Evolutionary conservation across 2,329 filamentous ascomycete species (phyloP).

Genomic region (Aspergillus sergii): DNA sequence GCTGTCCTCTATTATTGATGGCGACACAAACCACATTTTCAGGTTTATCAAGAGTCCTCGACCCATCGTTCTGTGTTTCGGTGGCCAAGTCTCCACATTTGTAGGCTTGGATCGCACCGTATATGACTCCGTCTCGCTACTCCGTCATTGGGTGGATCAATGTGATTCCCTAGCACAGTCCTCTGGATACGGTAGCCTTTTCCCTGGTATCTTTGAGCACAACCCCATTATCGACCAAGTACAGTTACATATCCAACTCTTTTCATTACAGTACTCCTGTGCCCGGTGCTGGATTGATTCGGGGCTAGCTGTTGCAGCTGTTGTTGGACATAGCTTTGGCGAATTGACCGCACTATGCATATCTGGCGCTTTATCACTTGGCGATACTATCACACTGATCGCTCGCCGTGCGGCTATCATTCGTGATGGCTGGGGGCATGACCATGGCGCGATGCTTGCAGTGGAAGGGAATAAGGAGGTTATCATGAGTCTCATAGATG

Average conservation of each 20-base stretch:
- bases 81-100: slow-evolving; percentile 38
- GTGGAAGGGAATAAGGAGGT: slow-evolving; percentile 31
- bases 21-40: slow-evolving; percentile 4
- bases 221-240: slow-evolving; percentile 13
- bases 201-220: slow-evolving; percentile 31
- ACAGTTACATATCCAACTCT: slow-evolving; percentile 40
- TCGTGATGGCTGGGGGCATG: slow-evolving; percentile 32
- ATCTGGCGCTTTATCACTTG: slow-evolving; percentile 31
- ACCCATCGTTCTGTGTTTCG: slow-evolving; percentile 40
- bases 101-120: slow-evolving; percentile 27
- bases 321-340: slow-evolving; percentile 45
- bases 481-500: slow-evolving; percentile 3
- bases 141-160: slow-evolving; percentile 36
- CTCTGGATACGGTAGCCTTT: slow-evolving; percentile 28
- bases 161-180: slow-evolving; percentile 33
- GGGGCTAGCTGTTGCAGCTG: slow-evolving; percentile 34
- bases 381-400: slow-evolving; percentile 34
- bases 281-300: slow-evolving; percentile 42
- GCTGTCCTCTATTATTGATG: slow-evolving; percentile 3
- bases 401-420: slow-evolving; percentile 35
- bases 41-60: slow-evolving; percentile 4
- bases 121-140: slow-evolving; percentile 26
- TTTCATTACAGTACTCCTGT: slow-evolving; percentile 42
- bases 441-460: slow-evolving; percentile 37
- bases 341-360: slow-evolving; percentile 40